phyloP scores from a whole-genome alignment of 176 grass and related monocot species.

The Saccharum officinarum region DNA sequence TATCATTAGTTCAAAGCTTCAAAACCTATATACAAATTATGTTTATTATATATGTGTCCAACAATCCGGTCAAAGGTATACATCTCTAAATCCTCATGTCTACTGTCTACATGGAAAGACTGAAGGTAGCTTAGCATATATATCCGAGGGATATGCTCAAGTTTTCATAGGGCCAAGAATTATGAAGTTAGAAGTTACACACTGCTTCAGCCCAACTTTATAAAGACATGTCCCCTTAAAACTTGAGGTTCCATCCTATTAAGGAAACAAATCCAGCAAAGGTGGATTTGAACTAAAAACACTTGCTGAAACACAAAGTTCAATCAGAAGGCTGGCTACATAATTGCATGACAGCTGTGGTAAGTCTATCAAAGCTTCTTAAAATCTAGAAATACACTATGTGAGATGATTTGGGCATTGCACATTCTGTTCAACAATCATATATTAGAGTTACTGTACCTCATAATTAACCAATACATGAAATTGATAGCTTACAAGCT shows the following conservation, averaged over 20 bases:
- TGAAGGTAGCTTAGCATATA: not conserved
- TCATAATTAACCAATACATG: not conserved
- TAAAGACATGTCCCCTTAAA: not conserved
- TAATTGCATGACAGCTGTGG: not conserved
- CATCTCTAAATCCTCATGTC: not conserved
- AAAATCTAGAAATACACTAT: not conserved
- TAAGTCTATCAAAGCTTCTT: conserved; percentile 1
- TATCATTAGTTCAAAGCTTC: conserved; percentile 17
- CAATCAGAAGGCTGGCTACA: not conserved
- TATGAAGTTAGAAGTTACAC: not conserved
- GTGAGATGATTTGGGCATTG: not conserved
- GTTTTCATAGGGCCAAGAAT: not conserved
- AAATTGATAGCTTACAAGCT: not conserved
- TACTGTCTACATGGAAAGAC: not conserved
- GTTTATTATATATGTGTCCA: not conserved
- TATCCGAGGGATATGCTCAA: not conserved
- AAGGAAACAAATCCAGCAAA: not conserved
- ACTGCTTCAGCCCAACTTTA: not conserved
- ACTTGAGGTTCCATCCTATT: not conserved
- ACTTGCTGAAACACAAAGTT: not conserved
- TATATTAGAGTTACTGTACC: not conserved
- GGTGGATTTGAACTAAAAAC: not conserved
- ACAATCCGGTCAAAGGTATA: not conserved
- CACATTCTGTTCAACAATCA: not conserved
- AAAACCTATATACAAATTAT: not conserved